Conservation (phyloP, 106 monocot genomes). For the Allium fistulosum region DNA sequence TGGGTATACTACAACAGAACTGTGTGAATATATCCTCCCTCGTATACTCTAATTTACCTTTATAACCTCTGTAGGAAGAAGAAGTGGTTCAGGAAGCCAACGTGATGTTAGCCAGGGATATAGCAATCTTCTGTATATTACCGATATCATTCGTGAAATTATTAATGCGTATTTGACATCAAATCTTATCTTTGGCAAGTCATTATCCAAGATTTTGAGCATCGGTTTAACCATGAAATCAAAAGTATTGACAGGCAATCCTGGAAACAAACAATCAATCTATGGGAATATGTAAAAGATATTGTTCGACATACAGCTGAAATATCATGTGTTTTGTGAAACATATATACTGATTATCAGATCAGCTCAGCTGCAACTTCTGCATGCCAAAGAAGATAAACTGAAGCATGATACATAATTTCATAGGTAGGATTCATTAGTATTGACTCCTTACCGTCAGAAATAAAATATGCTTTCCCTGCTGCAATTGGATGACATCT, state of each 20-base stretch:
- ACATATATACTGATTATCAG: too few relatives aligned
- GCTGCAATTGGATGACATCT: slow-evolving; percentile 71
- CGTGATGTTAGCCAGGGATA: slow-evolving; percentile 63
- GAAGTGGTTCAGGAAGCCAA: slow-evolving; percentile 81
- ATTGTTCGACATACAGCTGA: background rate
- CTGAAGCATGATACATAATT: too few relatives aligned
- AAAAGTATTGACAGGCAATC: slow-evolving; percentile 67
- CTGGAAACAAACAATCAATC: slow-evolving; percentile 33
- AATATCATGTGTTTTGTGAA: background rate
- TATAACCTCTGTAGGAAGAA: slow-evolving; percentile 94
- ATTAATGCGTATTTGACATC: slow-evolving; percentile 39
- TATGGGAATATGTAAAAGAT: too few relatives aligned
- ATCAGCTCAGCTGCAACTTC: too few relatives aligned
- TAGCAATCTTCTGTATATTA: slow-evolving; percentile 57
- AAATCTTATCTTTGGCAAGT: slow-evolving; percentile 48
- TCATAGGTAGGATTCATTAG: background rate
- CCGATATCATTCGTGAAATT: slow-evolving; percentile 37
- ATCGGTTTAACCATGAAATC: slow-evolving; percentile 67
- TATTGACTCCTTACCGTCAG: slow-evolving; percentile 55
- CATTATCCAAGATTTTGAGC: slow-evolving; percentile 58
- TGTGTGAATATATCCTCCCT: too few relatives aligned
- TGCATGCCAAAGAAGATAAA: too few relatives aligned
- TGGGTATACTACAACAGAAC: too few relatives aligned
- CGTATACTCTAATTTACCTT: slow-evolving; percentile 91
- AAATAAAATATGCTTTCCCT: slow-evolving; percentile 93